phyloP scores from a whole-genome alignment of 108 stramenopile genomes.

The Nitzschia putrida region DNA sequence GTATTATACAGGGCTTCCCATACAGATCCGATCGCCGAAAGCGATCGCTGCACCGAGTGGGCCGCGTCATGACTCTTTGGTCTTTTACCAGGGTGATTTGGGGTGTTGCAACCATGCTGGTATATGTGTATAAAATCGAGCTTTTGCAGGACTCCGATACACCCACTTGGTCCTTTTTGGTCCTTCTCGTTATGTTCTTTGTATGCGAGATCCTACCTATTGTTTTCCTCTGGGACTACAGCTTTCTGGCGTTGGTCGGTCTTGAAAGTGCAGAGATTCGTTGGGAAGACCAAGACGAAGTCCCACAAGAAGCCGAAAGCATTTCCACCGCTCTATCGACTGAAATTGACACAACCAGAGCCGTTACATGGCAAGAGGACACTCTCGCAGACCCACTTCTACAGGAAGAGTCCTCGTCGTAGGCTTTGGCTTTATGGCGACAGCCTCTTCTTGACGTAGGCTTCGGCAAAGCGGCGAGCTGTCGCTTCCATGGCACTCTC shows the following conservation, averaged over 20 bases:
- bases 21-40: conserved; percentile 42
- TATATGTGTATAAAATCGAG: conserved; percentile 60
- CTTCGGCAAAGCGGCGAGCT: conserved; percentile 1
- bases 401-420: not conserved
- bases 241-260: conserved; percentile 32
- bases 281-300: conserved; percentile 16
- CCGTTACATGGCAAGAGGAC: too few species aligned
- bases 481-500: not conserved
- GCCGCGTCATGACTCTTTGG: conserved; percentile 58
- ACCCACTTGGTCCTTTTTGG: conserved; percentile 58
- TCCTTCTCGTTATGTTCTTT: conserved; percentile 57
- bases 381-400: not conserved
- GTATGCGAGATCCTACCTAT: conserved; percentile 72
- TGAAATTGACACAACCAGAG: too few species aligned
- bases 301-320: not conserved
- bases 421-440: not conserved
- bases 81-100: conserved; percentile 57
- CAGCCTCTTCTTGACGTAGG: conserved; percentile 18
- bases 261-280: conserved; percentile 15
- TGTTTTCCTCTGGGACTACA: conserved; percentile 64
- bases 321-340: too few species aligned
- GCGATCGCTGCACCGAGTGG: conserved; percentile 46
- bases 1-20: conserved; percentile 44
- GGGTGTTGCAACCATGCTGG: conserved; percentile 56
- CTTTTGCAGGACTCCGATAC: conserved; percentile 50